phyloP scores from a whole-genome alignment of 2,329 filamentous ascomycete species.

The Neonectria magnoliae region DNA sequence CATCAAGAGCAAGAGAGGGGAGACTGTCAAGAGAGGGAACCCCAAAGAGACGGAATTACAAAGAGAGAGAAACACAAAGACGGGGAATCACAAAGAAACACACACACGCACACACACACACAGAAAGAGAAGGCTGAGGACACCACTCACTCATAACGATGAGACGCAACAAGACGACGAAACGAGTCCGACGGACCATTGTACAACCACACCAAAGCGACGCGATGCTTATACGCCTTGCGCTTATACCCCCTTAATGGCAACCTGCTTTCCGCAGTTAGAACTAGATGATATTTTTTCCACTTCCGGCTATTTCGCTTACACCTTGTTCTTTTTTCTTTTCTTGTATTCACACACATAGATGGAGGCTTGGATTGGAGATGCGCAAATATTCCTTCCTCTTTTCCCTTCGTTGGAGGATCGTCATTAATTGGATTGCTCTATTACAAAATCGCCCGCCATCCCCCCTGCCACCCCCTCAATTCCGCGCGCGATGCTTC shows the following conservation, averaged over 20 bases:
- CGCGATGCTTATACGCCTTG: neutral
- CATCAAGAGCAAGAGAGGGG: neutral
- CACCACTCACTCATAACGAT: neutral
- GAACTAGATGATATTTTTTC: neutral
- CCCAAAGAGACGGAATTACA: neutral
- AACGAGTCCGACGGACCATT: neutral
- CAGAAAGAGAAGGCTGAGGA: neutral
- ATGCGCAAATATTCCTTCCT: neutral
- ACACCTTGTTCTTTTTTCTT: neutral
- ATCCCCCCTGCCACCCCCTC: neutral
- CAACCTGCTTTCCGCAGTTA: neutral
- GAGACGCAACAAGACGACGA: neutral
- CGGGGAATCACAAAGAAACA: neutral
- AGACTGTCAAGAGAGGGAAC: neutral
- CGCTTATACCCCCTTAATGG: slow-evolving; percentile 14
- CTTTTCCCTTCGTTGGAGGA: neutral
- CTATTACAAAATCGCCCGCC: no score
- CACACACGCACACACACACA: neutral
- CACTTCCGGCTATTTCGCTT: neutral
- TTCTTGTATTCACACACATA: slow-evolving; percentile 18
- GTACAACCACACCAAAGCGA: neutral
- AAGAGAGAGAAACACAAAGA: neutral
- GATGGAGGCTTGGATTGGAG: slow-evolving; percentile 12
- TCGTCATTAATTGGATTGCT: neutral
- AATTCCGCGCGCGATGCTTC: neutral